Evolutionary conservation across 176 grass and related monocot species (phyloP).

Genomic region (Aegilops speltoides): DNA sequence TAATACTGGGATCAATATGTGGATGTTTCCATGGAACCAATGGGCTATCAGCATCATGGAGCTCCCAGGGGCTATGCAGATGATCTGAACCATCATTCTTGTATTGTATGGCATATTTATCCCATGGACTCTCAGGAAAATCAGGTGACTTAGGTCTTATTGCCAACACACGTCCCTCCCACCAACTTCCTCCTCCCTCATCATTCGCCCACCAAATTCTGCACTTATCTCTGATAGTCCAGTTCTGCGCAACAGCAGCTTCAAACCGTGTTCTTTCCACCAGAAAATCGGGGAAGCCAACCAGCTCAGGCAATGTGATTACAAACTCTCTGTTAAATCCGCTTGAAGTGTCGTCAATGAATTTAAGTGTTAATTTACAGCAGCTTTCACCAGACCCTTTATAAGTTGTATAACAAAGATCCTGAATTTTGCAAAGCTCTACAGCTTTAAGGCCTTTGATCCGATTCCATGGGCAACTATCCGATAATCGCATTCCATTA

Average conservation of each 20-base stretch:
- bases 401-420: slow-evolving; percentile 71
- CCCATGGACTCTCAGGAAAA: slow-evolving; percentile 95
- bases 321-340: slow-evolving; percentile 55
- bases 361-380: slow-evolving; percentile 78
- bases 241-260: slow-evolving; percentile 70
- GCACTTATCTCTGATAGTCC: slow-evolving; percentile 90
- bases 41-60: slow-evolving; percentile 69
- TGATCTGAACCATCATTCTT: slow-evolving; percentile 75
- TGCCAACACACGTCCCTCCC: slow-evolving; percentile 69
- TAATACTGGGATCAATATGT: slow-evolving; percentile 47
- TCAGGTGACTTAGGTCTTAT: slow-evolving; percentile 72
- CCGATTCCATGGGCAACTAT: slow-evolving; percentile 52
- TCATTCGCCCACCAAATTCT: slow-evolving; percentile 90
- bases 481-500: slow-evolving; percentile 22
- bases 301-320: slow-evolving; percentile 80
- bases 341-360: slow-evolving; percentile 49
- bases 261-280: slow-evolving; percentile 89
- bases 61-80: slow-evolving; percentile 90
- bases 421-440: slow-evolving; percentile 78
- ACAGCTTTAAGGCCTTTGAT: slow-evolving; percentile 71
- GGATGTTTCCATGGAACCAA: slow-evolving; percentile 89
- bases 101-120: slow-evolving; percentile 81
- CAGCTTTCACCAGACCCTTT: slow-evolving; percentile 91
- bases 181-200: slow-evolving; percentile 82
- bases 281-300: slow-evolving; percentile 80